Percentiles rank a stretch among this genome's conserved stretches.
These are phyloP conservation scores for Tolypocladium paradoxum DNA, from an alignment of 2,329 filamentous ascomycete species.

Conservation along the genomic window DNA sequence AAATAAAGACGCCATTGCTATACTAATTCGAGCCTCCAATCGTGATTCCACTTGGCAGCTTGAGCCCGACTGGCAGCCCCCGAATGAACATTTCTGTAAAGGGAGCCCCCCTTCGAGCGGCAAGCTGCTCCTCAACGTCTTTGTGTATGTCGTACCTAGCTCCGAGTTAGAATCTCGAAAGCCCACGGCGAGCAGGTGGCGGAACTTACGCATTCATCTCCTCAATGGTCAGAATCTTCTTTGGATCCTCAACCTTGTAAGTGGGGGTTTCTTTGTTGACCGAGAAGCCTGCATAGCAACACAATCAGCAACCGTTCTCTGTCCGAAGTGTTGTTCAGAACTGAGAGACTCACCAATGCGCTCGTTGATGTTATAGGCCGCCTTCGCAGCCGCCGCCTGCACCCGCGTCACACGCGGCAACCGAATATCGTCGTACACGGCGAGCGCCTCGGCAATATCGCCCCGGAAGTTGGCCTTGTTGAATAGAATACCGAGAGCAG, in stretches of 20 bases:
- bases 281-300: conserved; percentile 39
- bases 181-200: accelerated
- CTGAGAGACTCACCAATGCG: conserved; percentile 35
- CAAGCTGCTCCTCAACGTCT: conserved; percentile 40
- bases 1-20: not conserved
- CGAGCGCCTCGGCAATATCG: conserved; percentile 34
- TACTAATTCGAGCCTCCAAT: conserved; percentile 12
- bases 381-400: conserved; percentile 45
- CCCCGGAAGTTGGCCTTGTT: conserved; percentile 33
- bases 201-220: conserved; percentile 53
- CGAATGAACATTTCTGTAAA: conserved; percentile 28
- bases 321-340: not conserved
- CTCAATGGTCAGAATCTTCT: conserved; percentile 53
- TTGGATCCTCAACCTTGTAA: conserved; percentile 53
- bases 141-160: conserved; percentile 47
- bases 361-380: conserved; percentile 51
- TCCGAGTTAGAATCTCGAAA: not conserved
- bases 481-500: conserved; percentile 52
- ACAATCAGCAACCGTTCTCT: not conserved
- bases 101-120: conserved; percentile 16
- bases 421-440: conserved; percentile 40
- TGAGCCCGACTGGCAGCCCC: conserved; percentile 35
- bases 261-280: conserved; percentile 43
- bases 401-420: conserved; percentile 44
- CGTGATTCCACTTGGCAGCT: conserved; percentile 37